phyloP scores from a whole-genome alignment of 768 basidiomycete genomes.

The Xerocomellus amylosporus region DNA sequence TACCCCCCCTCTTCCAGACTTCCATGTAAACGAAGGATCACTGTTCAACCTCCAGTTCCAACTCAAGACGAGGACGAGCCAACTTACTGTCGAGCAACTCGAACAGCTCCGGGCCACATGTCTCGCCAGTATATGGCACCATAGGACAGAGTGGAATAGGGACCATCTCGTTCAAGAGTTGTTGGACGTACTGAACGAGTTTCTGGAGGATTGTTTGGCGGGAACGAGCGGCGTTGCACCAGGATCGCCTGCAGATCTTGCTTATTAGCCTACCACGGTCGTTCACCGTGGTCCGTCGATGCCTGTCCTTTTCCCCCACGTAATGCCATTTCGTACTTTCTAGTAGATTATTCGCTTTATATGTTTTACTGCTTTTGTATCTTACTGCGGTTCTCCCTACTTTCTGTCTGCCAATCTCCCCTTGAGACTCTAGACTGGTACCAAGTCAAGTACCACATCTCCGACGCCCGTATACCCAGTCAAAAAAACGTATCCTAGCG shows the following conservation, averaged over 20 bases:
- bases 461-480: too few relatives aligned
- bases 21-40: constrained; percentile 55
- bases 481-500: too few relatives aligned
- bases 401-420: background rate
- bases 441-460: too few relatives aligned
- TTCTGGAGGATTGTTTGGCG: constrained; percentile 58
- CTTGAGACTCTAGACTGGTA: too few relatives aligned
- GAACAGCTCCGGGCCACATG: constrained; percentile 90
- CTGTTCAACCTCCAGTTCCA: constrained; percentile 48
- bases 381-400: constrained; percentile 10
- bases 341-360: constrained; percentile 27
- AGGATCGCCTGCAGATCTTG: background rate
- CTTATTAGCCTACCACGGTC: constrained; percentile 1
- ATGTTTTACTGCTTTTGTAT: constrained; percentile 16
- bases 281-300: too few relatives aligned
- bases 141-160: constrained; percentile 81
- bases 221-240: constrained; percentile 14
- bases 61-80: constrained; percentile 53
- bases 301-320: too few relatives aligned
- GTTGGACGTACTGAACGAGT: constrained; percentile 53
- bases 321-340: background rate
- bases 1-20: constrained; percentile 76
- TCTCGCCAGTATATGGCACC: constrained; percentile 79
- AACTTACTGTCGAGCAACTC: constrained; percentile 80
- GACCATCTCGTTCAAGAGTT: constrained; percentile 61